Evolutionary conservation across 192 early-diverging fungal genomes (phyloP), one percentile per base, ranked within the genome.

Genomic region (Kickxella alabastrina): DNA sequence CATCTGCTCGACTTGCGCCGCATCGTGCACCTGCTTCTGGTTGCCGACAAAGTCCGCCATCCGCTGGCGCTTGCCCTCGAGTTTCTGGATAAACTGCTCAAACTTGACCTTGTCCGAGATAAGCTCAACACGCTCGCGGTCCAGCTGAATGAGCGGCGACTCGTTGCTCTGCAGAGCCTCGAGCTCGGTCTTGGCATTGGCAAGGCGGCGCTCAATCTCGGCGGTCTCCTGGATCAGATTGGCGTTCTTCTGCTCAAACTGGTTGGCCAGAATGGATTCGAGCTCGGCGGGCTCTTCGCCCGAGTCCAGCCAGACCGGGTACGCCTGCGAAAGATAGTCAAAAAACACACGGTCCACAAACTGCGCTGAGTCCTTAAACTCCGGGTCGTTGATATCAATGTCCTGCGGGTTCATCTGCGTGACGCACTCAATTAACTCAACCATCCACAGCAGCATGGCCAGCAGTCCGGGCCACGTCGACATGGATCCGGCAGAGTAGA

Each of bases 371-470:
- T 78, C 74, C 34, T 71, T 66, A 51, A 59, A 57, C 27, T 70
- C 69, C 8, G 52, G 44, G 49, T 53, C 47, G 22, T 44, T 61
- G 23, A 67, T 51, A 47, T 60, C 51, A 14, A 60, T 38, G 4
- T 59, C 49, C 25, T 49, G 48, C 14, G 56, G 57, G 29, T 73
- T 80, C 65, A 83, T 64, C 52, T 77, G 67, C n/a, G 75, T 73
- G 32, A 82, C 81, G 31, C 77, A 83, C 59, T 80, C 57, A 31
- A 68, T 70, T 17, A 87, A 62, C 58, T 89, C 86, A 2, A 90
- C 83, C 66, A 91, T 73, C 89, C 89, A 91, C 22, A 80, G 65
- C 34, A 91, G 62, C 75, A 82, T 82, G 0, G 80, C 89, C 41
- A 89, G 61, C 10, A 86, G 71, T 0, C 73, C 69, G 8, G 84